Percentiles rank a stretch among this genome's conserved stretches.
Conservation (phyloP, 2,329 filamentous ascomycete genomes). For the Colletotrichum acutatum region DNA sequence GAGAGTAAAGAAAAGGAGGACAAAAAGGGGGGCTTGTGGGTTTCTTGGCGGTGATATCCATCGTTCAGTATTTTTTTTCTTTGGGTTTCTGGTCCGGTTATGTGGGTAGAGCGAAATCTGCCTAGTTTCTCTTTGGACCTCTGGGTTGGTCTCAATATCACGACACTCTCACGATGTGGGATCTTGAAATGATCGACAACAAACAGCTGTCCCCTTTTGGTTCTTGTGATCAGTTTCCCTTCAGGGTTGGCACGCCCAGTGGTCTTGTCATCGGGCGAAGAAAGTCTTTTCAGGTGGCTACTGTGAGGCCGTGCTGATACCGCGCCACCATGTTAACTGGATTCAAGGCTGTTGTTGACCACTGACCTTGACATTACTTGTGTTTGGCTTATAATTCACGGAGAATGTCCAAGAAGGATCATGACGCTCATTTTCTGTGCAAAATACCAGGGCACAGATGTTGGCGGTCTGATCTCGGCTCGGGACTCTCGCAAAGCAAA, state of each 20-base stretch:
- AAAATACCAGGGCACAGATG: too few relatives aligned
- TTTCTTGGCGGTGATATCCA: slow-evolving; percentile 13
- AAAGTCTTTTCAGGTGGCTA: background rate
- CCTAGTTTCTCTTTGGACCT: slow-evolving; percentile 8
- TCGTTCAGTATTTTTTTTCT: slow-evolving; percentile 12
- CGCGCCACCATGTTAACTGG: background rate
- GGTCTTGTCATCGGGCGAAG: background rate
- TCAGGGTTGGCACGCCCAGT: background rate
- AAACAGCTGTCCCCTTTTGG: background rate
- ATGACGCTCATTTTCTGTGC: too few relatives aligned
- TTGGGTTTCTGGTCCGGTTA: slow-evolving; percentile 2
- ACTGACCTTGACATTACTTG: too few relatives aligned
- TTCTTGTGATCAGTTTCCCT: background rate
- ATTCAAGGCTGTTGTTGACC: background rate
- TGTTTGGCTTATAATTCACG: too few relatives aligned
- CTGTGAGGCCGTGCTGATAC: background rate
- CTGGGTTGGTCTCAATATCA: background rate
- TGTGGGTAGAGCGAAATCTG: slow-evolving; percentile 15
- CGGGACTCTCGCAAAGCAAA: too few relatives aligned
- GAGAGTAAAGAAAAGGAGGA: slow-evolving; percentile 73
- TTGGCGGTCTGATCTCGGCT: too few relatives aligned
- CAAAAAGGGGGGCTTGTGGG: background rate
- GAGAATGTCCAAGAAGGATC: too few relatives aligned
- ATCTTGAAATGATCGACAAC: background rate
- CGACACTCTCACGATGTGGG: background rate